Evolutionary conservation across 2,329 filamentous ascomycete species (phyloP).

Genomic region (Aspergillus intermedius): DNA sequence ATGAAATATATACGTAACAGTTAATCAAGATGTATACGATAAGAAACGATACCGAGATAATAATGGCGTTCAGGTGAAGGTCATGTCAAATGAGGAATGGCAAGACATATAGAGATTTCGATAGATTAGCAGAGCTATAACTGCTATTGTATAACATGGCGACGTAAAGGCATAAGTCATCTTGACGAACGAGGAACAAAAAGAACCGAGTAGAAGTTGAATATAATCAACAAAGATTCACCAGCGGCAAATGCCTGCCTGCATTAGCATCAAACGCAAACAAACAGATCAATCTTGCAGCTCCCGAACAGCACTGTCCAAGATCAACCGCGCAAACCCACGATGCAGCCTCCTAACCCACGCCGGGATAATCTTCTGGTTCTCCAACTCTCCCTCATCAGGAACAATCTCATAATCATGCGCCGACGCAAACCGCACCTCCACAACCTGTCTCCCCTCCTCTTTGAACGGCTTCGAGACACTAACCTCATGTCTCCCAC

Average conservation of each 20-base stretch:
- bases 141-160: no score
- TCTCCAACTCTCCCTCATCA: conserved; percentile 10
- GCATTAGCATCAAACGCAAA: background rate
- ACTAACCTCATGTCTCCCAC: conserved; percentile 21
- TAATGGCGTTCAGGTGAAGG: no score
- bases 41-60: no score
- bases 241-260: no score
- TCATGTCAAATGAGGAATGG: no score
- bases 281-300: conserved; percentile 2
- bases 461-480: conserved; percentile 17
- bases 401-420: conserved; percentile 22
- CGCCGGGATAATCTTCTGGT: conserved; percentile 19
- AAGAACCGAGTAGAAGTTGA: no score
- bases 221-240: background rate
- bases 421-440: conserved; percentile 21
- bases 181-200: no score
- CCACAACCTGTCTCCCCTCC: conserved; percentile 12
- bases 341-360: conserved; percentile 19
- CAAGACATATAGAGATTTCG: no score
- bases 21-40: no score
- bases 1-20: no score
- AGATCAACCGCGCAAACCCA: conserved; percentile 20
- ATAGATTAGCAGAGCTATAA: no score
- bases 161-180: no score
- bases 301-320: conserved; percentile 18